Evolutionary conservation across 371 early-diverging fungal species (phyloP).

Genomic region (Smittium culicis): DNA sequence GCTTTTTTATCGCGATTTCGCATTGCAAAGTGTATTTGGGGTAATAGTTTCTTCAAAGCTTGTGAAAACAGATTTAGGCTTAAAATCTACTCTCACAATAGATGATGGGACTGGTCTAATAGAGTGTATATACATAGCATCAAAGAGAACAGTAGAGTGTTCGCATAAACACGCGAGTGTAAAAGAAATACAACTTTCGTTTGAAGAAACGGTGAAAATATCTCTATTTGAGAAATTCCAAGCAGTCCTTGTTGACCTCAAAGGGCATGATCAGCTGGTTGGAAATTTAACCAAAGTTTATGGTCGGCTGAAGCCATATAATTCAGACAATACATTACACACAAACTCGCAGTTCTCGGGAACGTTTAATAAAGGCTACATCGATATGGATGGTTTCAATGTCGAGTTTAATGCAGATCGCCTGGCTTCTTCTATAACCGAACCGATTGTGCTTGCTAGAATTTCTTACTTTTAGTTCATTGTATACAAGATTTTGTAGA

Average conservation of each 20-base stretch:
- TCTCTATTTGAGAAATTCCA: background rate
- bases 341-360: background rate
- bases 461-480: background rate
- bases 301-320: background rate
- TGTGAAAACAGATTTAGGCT: background rate
- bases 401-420: background rate
- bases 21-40: background rate
- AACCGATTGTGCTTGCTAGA: background rate
- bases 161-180: background rate
- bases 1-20: background rate
- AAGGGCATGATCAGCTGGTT: background rate
- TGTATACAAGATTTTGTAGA: too few species aligned
- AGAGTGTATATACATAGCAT: background rate
- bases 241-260: background rate
- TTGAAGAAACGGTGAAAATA: background rate
- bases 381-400: background rate
- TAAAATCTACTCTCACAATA: background rate
- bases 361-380: background rate
- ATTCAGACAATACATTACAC: background rate
- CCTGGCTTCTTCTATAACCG: background rate
- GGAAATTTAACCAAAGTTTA: background rate
- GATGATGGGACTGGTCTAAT: background rate
- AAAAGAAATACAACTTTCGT: background rate
- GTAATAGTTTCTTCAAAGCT: background rate
- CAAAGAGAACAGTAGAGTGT: background rate